These are phyloP conservation scores for Ophiostoma piceae DNA, from an alignment of 2,329 filamentous ascomycete species.

Conservation along the genomic window DNA sequence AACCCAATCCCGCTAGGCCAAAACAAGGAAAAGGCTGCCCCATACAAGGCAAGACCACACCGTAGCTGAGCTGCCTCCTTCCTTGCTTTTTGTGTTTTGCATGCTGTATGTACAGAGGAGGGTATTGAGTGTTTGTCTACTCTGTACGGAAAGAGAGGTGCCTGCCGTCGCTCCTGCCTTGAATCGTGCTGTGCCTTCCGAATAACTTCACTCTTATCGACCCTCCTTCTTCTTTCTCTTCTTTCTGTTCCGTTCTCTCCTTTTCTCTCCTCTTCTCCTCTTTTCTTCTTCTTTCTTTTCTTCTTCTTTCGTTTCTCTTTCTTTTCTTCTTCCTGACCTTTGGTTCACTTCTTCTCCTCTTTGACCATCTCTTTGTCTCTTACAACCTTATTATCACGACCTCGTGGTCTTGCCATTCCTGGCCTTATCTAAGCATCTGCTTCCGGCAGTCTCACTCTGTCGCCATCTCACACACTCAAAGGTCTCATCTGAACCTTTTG, in stretches of 20 bases:
- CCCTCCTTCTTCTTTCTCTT: neutral
- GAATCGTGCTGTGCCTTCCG: constrained; percentile 17
- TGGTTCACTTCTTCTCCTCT: neutral
- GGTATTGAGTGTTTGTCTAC: too few relatives aligned
- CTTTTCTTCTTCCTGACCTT: too few relatives aligned
- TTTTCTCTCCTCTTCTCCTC: neutral
- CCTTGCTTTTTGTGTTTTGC: constrained; percentile 24
- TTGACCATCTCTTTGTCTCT: neutral
- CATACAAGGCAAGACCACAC: constrained; percentile 24
- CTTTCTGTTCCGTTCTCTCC: neutral
- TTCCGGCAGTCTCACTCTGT: too few relatives aligned
- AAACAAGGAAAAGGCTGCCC: constrained; percentile 23
- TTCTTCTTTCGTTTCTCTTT: neutral
- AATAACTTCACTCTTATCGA: constrained; percentile 19
- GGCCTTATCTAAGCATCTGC: too few relatives aligned
- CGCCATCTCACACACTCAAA: neutral
- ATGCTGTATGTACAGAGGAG: neutral
- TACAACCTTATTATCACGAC: too few relatives aligned
- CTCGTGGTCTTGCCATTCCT: too few relatives aligned
- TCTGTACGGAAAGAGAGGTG: neutral
- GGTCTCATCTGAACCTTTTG: neutral
- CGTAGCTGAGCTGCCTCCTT: constrained; percentile 24
- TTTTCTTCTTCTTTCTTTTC: neutral
- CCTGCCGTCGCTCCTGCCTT: constrained; percentile 15
- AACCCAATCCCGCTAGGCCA: constrained; percentile 20